Conservation (phyloP, 495 filamentous ascomycete species). For the Aspergillus bertholletiae region DNA sequence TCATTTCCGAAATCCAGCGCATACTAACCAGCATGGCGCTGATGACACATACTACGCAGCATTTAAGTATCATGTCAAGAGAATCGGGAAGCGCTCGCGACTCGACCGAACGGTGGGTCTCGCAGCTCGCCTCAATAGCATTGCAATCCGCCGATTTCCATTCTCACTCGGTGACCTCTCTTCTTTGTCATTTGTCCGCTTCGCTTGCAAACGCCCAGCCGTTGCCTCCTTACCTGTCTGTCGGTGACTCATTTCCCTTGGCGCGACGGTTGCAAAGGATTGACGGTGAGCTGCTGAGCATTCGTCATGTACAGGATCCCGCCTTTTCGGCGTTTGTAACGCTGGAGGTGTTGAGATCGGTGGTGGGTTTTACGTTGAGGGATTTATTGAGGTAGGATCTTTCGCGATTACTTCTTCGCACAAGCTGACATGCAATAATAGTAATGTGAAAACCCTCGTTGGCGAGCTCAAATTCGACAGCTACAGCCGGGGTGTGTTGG, state of each 20-base stretch:
- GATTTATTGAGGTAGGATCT: constrained; percentile 45
- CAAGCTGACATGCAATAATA: constrained; percentile 15
- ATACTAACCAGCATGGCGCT: constrained; percentile 65
- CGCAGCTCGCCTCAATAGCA: constrained; percentile 25
- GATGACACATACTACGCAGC: constrained; percentile 50
- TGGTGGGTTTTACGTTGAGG: constrained; percentile 61
- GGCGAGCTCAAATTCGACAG: constrained; percentile 75
- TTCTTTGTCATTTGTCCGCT: constrained; percentile 65
- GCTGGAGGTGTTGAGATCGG: constrained; percentile 63
- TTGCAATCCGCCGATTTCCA: constrained; percentile 46
- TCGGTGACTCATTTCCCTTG: constrained; percentile 55
- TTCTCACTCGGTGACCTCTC: constrained; percentile 57
- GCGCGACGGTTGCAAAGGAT: constrained; percentile 47
- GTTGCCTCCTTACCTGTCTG: constrained; percentile 40
- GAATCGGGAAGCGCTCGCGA: constrained; percentile 9
- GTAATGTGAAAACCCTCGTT: constrained; percentile 60
- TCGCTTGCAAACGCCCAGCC: constrained; percentile 48
- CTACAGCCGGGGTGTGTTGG: constrained; percentile 19
- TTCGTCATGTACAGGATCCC: constrained; percentile 63
- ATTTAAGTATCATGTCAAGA: constrained; percentile 16
- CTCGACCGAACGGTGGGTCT: constrained; percentile 21
- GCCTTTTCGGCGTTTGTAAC: constrained; percentile 72
- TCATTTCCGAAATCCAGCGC: constrained; percentile 32
- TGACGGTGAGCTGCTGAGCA: constrained; percentile 54
- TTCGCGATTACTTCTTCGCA: neutral